Conservation (phyloP, 2,329 filamentous ascomycete genomes). For the Exophiala alcalophila region DNA sequence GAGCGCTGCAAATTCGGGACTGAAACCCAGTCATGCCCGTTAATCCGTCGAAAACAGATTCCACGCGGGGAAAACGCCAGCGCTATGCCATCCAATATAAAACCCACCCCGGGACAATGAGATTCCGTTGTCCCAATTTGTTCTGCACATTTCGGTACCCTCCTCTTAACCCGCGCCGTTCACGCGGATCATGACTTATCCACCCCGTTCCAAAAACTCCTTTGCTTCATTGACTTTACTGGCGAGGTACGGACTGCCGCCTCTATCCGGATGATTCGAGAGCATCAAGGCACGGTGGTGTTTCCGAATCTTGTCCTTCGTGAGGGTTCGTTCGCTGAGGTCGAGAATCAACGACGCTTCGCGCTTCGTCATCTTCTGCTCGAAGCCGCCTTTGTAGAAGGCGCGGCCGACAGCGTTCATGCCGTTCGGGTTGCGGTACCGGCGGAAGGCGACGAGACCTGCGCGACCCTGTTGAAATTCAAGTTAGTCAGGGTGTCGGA, state of each 20-base stretch:
- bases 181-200: no score
- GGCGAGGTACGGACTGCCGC: constrained; percentile 91
- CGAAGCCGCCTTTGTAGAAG: constrained; percentile 99
- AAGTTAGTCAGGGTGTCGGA: neutral
- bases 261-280: constrained; percentile 94
- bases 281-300: constrained; percentile 95
- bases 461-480: constrained; percentile 71
- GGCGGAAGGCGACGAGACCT: constrained; percentile 81
- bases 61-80: no score
- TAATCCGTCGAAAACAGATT: no score
- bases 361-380: constrained; percentile 85
- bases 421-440: constrained; percentile 64
- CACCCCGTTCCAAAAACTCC: constrained; percentile 80
- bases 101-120: no score
- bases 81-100: no score
- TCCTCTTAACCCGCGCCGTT: no score
- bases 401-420: constrained; percentile 79
- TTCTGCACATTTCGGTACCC: no score
- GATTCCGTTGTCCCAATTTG: no score
- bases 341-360: constrained; percentile 90
- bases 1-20: no score
- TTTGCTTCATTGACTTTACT: constrained; percentile 99
- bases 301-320: constrained; percentile 92
- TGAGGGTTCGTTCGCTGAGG: constrained; percentile 82
- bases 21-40: no score